Base-by-base conservation (phyloP, 768 basidiomycete species). In the Obba rivulosa region DNA sequence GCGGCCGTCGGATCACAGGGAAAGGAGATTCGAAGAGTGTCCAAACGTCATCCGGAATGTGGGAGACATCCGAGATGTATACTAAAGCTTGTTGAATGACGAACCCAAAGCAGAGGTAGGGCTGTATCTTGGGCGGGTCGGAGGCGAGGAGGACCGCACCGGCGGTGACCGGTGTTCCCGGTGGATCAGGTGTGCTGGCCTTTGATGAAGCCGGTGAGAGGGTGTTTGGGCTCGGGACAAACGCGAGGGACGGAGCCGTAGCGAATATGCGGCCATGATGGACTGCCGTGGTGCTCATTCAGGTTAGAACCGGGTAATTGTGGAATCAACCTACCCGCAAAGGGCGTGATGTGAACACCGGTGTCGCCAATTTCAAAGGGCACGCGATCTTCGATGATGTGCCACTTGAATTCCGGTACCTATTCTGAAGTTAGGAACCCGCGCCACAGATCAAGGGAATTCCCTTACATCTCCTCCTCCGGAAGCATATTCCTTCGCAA, bases 381-480 rank as follows among this genome's bases (percentile, higher is more conserved):
- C 21, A 75, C 70, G 16, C 74, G 74, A 53, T 89, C 80, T 37
- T 81, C 76, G 54, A 93, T 81, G 44, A 93, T 78, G 56, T 88
- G 85, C 85, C 86, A 93, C 57, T 76, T 74, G 60, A 93, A 84
- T 52, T 86, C 81, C 4, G 91, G 91, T 11, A 93, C 82, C 83
- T 92, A 51, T 16, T 36, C 23, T 22, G 13, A 40, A 45, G 21
- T 25, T 36, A 45, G 46, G 43, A 47, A 40, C 37, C 17, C 22
- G 37, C 28, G 28, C 28, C 28, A 31, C 28, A 31, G 28, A 31
- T 31, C 28, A 31, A 31, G 7, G 28, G 28, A 31, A 31, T 31
- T 31, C 24, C 64, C 75, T 55, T 57, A 85, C 87, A 67, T 86
- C 85, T 34, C 87, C 87, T 28, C 87, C 81, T 45, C 88, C 85